Evolutionary conservation across 2,329 filamentous ascomycete species (phyloP).

Genomic region (Colletotrichum somersetense): DNA sequence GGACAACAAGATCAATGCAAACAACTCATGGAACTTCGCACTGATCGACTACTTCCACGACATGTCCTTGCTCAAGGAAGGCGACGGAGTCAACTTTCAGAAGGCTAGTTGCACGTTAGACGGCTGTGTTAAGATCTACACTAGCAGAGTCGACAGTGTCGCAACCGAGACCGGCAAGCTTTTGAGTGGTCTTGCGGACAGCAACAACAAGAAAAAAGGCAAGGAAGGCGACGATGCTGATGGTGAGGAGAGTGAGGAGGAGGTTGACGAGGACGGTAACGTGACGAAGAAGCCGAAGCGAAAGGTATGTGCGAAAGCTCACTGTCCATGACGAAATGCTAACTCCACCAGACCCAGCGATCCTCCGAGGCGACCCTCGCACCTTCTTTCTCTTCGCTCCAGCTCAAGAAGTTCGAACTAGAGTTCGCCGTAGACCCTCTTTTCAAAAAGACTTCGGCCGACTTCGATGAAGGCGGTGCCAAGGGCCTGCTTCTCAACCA

Average conservation of each 20-base stretch:
- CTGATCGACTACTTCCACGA: constrained; percentile 99
- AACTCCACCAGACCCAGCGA: constrained; percentile 67
- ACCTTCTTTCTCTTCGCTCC: constrained; percentile 86
- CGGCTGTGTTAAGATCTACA: constrained; percentile 99
- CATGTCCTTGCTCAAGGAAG: constrained; percentile 96
- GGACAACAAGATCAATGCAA: constrained; percentile 98
- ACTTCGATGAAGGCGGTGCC: constrained; percentile 97
- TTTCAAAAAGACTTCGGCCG: constrained; percentile 99
- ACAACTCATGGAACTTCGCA: constrained; percentile 99
- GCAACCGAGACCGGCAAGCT: constrained; percentile 97
- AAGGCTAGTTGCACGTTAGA: constrained; percentile 98
- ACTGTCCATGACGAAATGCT: constrained; percentile 42
- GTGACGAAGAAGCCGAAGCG: constrained; percentile 76
- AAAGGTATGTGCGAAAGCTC: constrained; percentile 67
- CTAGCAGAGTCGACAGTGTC: constrained; percentile 96
- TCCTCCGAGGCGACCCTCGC: constrained; percentile 95
- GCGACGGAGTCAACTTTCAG: constrained; percentile 97
- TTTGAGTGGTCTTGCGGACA: constrained; percentile 92
- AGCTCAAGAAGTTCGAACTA: constrained; percentile 97
- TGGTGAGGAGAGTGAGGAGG: constrained; percentile 75
- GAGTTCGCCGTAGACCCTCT: constrained; percentile 96
- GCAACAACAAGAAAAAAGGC: constrained; percentile 80
- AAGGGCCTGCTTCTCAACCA: constrained; percentile 96
- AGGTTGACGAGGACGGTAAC: constrained; percentile 72
- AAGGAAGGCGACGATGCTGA: constrained; percentile 74